Evolutionary conservation across 1,284 basidiomycete species (phyloP).

Genomic region (Chalciporus piperatoides): DNA sequence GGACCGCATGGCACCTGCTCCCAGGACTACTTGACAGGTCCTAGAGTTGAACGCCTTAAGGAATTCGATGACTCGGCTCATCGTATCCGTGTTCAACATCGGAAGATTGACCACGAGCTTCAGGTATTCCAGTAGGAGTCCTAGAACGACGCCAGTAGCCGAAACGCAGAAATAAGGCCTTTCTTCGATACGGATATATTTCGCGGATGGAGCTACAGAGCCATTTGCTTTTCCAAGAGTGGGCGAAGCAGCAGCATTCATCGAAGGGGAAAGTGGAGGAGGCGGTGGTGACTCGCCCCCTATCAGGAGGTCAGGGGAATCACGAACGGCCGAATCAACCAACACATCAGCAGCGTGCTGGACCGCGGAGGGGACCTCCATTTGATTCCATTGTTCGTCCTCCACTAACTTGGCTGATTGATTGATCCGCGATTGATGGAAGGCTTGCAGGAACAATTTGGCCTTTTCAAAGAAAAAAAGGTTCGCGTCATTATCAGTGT

Average conservation of each 20-base stretch:
- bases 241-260: slow-evolving; percentile 27
- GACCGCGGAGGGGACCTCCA: slow-evolving; percentile 61
- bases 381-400: slow-evolving; percentile 84
- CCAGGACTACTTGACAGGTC: slow-evolving; percentile 97
- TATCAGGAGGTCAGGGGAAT: slow-evolving; percentile 69
- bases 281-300: slow-evolving; percentile 6
- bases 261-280: slow-evolving; percentile 10
- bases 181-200: slow-evolving; percentile 82
- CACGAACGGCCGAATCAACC: slow-evolving; percentile 77
- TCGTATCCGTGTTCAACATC: slow-evolving; percentile 88
- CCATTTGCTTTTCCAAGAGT: slow-evolving; percentile 29
- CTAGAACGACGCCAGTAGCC: slow-evolving; percentile 79
- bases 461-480: slow-evolving; percentile 46
- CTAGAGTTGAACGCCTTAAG: slow-evolving; percentile 97
- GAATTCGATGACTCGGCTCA: slow-evolving; percentile 93
- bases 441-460: slow-evolving; percentile 81
- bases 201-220: slow-evolving; percentile 41
- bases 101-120: slow-evolving; percentile 86
- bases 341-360: slow-evolving; percentile 76
- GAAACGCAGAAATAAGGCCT: slow-evolving; percentile 81
- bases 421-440: slow-evolving; percentile 82
- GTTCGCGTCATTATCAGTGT: background rate
- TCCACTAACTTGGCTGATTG: slow-evolving; percentile 88
- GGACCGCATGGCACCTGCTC: slow-evolving; percentile 96
- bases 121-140: slow-evolving; percentile 82